Evolutionary conservation across 306 rosid genomes (phyloP).

Genomic region (Citrullus colocynthis): DNA sequence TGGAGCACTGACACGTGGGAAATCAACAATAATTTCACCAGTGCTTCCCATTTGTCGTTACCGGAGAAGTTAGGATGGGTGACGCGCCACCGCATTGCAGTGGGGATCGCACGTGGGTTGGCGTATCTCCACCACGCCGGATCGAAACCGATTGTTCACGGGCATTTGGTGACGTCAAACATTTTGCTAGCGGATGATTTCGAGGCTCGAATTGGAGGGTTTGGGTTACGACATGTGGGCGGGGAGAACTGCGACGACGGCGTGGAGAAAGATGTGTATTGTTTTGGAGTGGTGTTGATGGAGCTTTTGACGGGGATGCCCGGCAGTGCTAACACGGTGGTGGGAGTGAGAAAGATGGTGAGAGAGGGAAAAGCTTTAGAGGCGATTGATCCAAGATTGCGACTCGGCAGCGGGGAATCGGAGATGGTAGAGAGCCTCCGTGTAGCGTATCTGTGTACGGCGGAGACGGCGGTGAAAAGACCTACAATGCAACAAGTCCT

Average conservation of each 20-base stretch:
- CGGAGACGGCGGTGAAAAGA: constrained; percentile 75
- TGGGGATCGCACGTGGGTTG: constrained; percentile 84
- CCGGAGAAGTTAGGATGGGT: constrained; percentile 66
- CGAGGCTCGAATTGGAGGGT: constrained; percentile 67
- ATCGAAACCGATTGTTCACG: constrained; percentile 67
- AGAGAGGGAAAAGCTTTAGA: constrained; percentile 49
- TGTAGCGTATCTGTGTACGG: constrained; percentile 83
- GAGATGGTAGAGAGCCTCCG: constrained; percentile 87
- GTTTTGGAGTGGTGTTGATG: constrained; percentile 88
- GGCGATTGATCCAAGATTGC: constrained; percentile 46
- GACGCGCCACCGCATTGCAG: constrained; percentile 79
- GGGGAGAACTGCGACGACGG: constrained; percentile 16
- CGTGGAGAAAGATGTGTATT: constrained; percentile 70
- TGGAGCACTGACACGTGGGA: constrained; percentile 96
- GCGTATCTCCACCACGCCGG: constrained; percentile 96
- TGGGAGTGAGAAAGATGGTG: constrained; percentile 63
- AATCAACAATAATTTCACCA: constrained; percentile 9
- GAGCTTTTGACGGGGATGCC: constrained; percentile 70
- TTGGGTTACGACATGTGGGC: constrained; percentile 42
- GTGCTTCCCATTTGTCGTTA: constrained; percentile 17
- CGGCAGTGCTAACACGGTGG: constrained; percentile 81
- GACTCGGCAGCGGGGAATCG: constrained; percentile 27
- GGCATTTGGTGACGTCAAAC: constrained; percentile 66
- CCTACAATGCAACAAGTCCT: constrained; percentile 83
- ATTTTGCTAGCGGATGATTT: constrained; percentile 57